Evolutionary conservation across 176 grass and related monocot genomes (phyloP), one percentile per base, ranked within the genome.

Genomic region (Paspalum notatum): DNA sequence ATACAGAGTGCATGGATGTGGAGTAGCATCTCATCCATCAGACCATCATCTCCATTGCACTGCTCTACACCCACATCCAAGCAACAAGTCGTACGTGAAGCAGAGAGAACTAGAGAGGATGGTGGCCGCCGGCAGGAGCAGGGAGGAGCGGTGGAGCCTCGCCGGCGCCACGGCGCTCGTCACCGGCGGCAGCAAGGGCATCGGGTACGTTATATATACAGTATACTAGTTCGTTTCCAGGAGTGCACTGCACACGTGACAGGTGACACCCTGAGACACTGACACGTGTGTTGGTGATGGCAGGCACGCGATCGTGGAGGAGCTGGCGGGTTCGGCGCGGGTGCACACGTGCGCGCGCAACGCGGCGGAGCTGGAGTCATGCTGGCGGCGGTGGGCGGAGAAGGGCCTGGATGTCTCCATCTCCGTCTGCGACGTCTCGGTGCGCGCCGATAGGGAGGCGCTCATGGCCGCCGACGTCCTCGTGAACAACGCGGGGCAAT

Each of bases 261-360:
- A 32, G 2, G 32, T 32, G 32, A 32, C 32, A 32, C 32, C 1
- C 32, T 32, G 32, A 32, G n/a, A 90, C 47, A 86, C 80, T 32
- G 32, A 32, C 32, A 32, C 55, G 22, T 58, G n/a, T 90, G 32
- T 32, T 32, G 32, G 44, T 18, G 5, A 4, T 8, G 2, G 5
- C 54, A 57, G 83, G 41, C 70, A 67, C 13, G 66, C 82, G 8
- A 82, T 90, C 39, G 77, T 90, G 1, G 83, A 90, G 52, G 87
- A 90, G 32, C 78, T 90, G 1, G 83, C 76, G 52, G 27, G 26
- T 73, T 85, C 68, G 87, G 83, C 78, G 13, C 59, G 70, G 0
- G 87, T 90, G 44, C 87, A 90, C 77, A 90, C 83, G 17, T 90
- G 87, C 63, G 39, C 87, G 1, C 73, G 88, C 3, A 86, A 82